Percentiles rank a stretch among this genome's conserved stretches.
phyloP scores from a whole-genome alignment of 2,329 filamentous ascomycete species.

The Didymosphaeria variabile region DNA sequence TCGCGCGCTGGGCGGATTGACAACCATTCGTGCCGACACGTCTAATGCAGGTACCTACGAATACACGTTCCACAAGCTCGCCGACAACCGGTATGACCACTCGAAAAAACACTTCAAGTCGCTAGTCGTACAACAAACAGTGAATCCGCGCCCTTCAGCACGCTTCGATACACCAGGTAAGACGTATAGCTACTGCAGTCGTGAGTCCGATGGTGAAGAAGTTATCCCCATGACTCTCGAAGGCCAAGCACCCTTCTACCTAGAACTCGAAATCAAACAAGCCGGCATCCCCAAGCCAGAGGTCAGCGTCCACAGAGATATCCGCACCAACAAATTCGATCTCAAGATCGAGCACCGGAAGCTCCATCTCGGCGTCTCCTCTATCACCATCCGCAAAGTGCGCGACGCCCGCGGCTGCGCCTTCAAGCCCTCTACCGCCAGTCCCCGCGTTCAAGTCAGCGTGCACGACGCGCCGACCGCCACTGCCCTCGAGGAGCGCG shows the following conservation, averaged over 20 bases:
- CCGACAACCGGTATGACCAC: constrained; percentile 85
- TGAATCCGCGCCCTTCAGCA: constrained; percentile 84
- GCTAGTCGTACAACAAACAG: constrained; percentile 79
- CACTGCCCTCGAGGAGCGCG: constrained; percentile 81
- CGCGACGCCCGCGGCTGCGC: constrained; percentile 88
- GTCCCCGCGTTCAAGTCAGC: constrained; percentile 84
- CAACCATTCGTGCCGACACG: constrained; percentile 87
- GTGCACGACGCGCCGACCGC: constrained; percentile 94
- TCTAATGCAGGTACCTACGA: constrained; percentile 81
- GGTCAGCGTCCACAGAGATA: constrained; percentile 80
- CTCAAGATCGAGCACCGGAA: constrained; percentile 86
- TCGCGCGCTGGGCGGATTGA: constrained; percentile 77
- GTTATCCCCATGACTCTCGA: constrained; percentile 86
- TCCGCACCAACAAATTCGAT: constrained; percentile 76
- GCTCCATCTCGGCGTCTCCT: constrained; percentile 87
- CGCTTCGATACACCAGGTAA: constrained; percentile 86
- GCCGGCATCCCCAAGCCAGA: constrained; percentile 82
- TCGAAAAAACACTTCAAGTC: constrained; percentile 71
- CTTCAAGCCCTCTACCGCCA: constrained; percentile 70
- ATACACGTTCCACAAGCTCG: constrained; percentile 84
- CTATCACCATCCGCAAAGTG: constrained; percentile 88
- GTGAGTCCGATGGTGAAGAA: constrained; percentile 82
- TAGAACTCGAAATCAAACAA: constrained; percentile 94
- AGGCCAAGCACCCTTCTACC: constrained; percentile 84
- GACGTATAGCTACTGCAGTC: constrained; percentile 93